A percentile compares a stretch with the other conserved stretches of the same genome.
Evolutionary conservation across 2,329 filamentous ascomycete species (phyloP).

Genomic region (Coleophoma crateriformis): DNA sequence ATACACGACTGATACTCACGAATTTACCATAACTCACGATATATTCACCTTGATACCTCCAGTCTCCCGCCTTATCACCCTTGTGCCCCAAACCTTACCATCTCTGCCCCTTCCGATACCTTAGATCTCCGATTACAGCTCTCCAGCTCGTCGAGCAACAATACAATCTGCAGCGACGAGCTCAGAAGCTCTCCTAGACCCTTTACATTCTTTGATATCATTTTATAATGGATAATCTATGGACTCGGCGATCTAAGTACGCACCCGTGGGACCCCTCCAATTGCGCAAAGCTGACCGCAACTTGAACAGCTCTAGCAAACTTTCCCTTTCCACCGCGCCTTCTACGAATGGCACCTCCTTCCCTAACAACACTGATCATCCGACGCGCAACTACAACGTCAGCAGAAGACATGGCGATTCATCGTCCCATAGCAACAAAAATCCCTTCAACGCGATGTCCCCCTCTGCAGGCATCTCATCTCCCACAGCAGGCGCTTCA

Average conservation of each 20-base stretch:
- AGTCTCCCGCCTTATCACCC: neutral
- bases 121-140: conserved; percentile 6
- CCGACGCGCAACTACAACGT: conserved; percentile 58
- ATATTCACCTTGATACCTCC: neutral
- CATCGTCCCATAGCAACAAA: conserved; percentile 64
- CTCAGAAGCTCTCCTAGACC: conserved; percentile 8
- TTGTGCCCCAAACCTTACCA: neutral
- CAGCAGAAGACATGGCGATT: conserved; percentile 70
- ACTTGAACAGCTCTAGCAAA: conserved; percentile 52
- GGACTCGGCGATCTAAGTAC: conserved; percentile 82
- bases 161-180: conserved; percentile 9
- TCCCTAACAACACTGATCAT: conserved; percentile 36
- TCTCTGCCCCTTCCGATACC: neutral
- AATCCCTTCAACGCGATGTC: conserved; percentile 77
- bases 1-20: neutral
- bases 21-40: conserved; percentile 1
- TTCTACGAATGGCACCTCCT: conserved; percentile 30
- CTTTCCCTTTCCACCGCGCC: conserved; percentile 76
- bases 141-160: conserved; percentile 6
- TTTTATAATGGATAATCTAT: conserved; percentile 39
- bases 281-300: conserved; percentile 15
- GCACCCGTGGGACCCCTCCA: conserved; percentile 4
- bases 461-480: conserved; percentile 64
- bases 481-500: conserved; percentile 71
- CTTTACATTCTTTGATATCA: conserved; percentile 3